Evolutionary conservation across 148 eudicot species (phyloP).

Genomic region (Tetragonia tetragonoides): DNA sequence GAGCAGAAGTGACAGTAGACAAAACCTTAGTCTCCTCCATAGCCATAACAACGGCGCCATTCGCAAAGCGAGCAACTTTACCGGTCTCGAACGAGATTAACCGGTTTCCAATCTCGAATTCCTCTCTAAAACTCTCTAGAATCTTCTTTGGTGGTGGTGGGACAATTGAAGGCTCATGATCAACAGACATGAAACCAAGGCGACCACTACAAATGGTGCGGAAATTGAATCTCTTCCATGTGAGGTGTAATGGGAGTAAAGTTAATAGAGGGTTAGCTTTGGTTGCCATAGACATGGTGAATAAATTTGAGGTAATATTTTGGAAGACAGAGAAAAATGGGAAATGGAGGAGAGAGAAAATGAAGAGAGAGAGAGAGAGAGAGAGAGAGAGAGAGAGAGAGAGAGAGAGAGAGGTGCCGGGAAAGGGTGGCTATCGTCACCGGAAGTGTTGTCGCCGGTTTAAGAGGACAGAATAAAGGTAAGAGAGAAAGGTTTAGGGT

Average conservation of each 20-base stretch:
- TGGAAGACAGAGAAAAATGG: no score
- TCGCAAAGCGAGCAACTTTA: conserved; percentile 85
- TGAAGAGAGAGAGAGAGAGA: no score
- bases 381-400: no score
- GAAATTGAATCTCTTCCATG: conserved; percentile 33
- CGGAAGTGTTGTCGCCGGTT: no score
- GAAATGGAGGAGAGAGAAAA: no score
- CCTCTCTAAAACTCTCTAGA: conserved; percentile 70
- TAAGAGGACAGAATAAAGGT: no score
- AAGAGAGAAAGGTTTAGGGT: no score
- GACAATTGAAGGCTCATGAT: conserved; percentile 15
- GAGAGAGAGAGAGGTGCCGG: no score
- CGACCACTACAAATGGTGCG: conserved; percentile 43
- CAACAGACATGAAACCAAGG: conserved; percentile 26
- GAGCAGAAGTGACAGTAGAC: conserved; percentile 70
- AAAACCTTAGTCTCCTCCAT: conserved; percentile 85
- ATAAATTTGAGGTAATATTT: no score
- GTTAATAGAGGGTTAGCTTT: conserved; percentile 33
- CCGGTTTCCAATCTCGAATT: conserved; percentile 74
- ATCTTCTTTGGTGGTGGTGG: conserved; percentile 37
- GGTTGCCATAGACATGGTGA: conserved; percentile 27
- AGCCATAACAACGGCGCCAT: conserved; percentile 69
- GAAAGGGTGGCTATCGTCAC: no score
- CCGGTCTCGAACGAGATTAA: conserved; percentile 70
- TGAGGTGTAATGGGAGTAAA: conserved; percentile 30